phyloP scores from a whole-genome alignment of 1,139 yeast genomes.

The Lipomyces yarrowii region DNA sequence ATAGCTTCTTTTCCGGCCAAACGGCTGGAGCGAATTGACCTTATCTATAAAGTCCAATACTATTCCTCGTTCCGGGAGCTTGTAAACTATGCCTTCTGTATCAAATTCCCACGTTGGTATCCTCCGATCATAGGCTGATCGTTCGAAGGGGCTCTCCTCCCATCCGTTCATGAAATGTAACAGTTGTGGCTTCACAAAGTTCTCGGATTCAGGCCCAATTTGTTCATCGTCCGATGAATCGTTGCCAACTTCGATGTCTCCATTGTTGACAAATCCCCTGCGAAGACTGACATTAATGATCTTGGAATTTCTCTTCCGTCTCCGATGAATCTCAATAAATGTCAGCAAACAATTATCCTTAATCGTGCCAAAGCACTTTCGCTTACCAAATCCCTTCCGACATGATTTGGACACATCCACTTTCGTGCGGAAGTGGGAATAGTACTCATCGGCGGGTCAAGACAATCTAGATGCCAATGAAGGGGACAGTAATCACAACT shows the following conservation, averaged over 20 bases:
- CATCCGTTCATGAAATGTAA: slow-evolving; percentile 27
- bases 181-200: slow-evolving; percentile 22
- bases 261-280: slow-evolving; percentile 65
- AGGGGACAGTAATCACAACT: slow-evolving; percentile 85
- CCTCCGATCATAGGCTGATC: slow-evolving; percentile 14
- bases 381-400: slow-evolving; percentile 46
- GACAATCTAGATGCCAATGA: slow-evolving; percentile 93
- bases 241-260: slow-evolving; percentile 63
- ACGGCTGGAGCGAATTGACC: slow-evolving; percentile 37
- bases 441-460: slow-evolving; percentile 71
- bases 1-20: slow-evolving; percentile 25
- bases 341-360: neutral
- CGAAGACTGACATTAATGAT: slow-evolving; percentile 58
- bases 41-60: slow-evolving; percentile 71
- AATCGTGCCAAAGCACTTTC: neutral
- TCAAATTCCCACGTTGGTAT: slow-evolving; percentile 45
- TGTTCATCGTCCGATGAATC: slow-evolving; percentile 42
- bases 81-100: slow-evolving; percentile 57
- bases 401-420: slow-evolving; percentile 95
- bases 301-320: slow-evolving; percentile 59
- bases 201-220: slow-evolving; percentile 27
- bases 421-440: slow-evolving; percentile 78
- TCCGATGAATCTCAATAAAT: slow-evolving; percentile 33
- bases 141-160: slow-evolving; percentile 19
- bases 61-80: slow-evolving; percentile 72